phyloP scores from a whole-genome alignment of 1,284 basidiomycete species.

The Hymenochaete sp. region DNA sequence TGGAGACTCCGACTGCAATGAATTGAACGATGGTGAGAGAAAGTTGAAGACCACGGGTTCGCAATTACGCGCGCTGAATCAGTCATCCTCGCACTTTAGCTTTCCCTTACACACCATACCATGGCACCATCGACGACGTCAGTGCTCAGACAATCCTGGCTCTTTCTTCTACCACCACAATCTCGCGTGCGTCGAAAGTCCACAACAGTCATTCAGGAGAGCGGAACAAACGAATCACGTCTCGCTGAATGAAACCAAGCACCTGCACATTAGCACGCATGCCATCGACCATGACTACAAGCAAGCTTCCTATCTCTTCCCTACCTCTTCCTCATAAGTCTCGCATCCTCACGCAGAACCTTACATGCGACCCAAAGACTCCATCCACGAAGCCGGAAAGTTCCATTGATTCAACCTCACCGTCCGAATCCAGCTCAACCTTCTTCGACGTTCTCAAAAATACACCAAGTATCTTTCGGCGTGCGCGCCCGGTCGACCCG shows the following conservation, averaged over 20 bases:
- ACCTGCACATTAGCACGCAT: slow-evolving; percentile 1
- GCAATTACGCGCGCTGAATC: background rate
- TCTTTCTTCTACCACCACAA: background rate
- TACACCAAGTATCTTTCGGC: slow-evolving; percentile 65
- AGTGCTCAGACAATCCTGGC: background rate
- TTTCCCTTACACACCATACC: background rate
- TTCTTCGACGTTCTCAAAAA: slow-evolving; percentile 45
- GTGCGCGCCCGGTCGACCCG: slow-evolving; percentile 50
- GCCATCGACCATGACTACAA: slow-evolving; percentile 9
- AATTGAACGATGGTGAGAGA: no score
- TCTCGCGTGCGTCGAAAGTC: no score
- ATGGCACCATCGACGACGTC: no score
- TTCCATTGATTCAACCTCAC: no score
- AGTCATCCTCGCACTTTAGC: background rate
- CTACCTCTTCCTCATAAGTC: slow-evolving; percentile 57
- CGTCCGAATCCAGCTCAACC: slow-evolving; percentile 36
- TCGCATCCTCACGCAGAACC: slow-evolving; percentile 55
- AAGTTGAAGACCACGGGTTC: no score
- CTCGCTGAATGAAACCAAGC: slow-evolving; percentile 1
- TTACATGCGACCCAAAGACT: slow-evolving; percentile 60
- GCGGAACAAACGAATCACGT: background rate
- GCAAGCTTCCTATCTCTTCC: slow-evolving; percentile 44
- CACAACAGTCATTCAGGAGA: no score
- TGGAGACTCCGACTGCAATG: no score
- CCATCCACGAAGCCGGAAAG: no score